These are phyloP conservation scores for Lagenidium giganteum DNA, from an alignment of 352 stramenopile species.

Conservation along the genomic window DNA sequence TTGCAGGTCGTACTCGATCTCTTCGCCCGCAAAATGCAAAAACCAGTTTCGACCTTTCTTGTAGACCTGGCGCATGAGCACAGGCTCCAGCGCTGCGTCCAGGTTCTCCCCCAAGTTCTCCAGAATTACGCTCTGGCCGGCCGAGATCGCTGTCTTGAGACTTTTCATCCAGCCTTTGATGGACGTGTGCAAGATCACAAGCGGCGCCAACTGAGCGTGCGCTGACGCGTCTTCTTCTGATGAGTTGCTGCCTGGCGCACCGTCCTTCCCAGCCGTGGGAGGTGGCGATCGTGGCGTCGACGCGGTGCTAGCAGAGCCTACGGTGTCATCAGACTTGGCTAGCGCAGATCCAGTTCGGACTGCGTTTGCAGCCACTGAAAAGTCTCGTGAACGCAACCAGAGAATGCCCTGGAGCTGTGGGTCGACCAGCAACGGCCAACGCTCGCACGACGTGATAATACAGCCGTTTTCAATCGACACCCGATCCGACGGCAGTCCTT, in stretches of 20 bases:
- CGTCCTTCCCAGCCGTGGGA: too few relatives aligned
- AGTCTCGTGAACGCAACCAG: slow-evolving; percentile 73
- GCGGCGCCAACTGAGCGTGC: slow-evolving; percentile 14
- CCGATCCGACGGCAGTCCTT: slow-evolving; percentile 84
- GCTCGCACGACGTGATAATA: slow-evolving; percentile 85
- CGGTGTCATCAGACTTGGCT: background rate
- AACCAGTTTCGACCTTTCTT: slow-evolving; percentile 88
- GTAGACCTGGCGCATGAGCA: slow-evolving; percentile 87
- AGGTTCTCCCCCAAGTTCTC: slow-evolving; percentile 87
- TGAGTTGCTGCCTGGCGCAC: too few relatives aligned
- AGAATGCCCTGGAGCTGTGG: slow-evolving; percentile 87
- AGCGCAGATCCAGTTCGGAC: background rate
- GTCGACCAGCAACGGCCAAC: slow-evolving; percentile 89
- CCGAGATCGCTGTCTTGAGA: slow-evolving; percentile 68
- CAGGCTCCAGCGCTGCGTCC: slow-evolving; percentile 83
- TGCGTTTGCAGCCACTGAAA: slow-evolving; percentile 14
- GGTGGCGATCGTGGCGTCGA: background rate
- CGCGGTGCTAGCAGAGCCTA: background rate
- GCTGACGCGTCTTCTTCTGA: background rate
- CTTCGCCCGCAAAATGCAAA: slow-evolving; percentile 82
- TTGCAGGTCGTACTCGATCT: slow-evolving; percentile 84
- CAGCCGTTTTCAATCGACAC: slow-evolving; percentile 92
- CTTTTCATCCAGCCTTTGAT: slow-evolving; percentile 77
- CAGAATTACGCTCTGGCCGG: slow-evolving; percentile 82
- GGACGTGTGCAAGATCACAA: slow-evolving; percentile 69